A percentile compares a stretch with the other conserved stretches of the same genome.
Conservation (phyloP, 2,329 filamentous ascomycete genomes). For the Dactylellina sp. region DNA sequence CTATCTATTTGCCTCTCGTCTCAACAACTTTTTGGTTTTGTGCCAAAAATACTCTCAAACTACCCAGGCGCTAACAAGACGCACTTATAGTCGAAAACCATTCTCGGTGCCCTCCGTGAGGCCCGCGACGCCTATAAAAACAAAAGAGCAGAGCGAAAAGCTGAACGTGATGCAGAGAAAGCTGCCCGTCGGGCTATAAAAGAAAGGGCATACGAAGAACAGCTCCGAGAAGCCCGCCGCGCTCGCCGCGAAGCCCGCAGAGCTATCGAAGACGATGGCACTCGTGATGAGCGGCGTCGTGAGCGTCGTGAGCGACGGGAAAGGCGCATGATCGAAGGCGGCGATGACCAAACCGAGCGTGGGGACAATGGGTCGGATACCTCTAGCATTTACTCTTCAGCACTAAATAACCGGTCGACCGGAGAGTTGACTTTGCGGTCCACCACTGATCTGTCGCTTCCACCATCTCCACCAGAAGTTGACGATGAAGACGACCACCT, state of each 20-base stretch:
- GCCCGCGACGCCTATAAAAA: conserved; percentile 60
- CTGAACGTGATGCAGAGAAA: conserved; percentile 55
- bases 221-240: conserved; percentile 55
- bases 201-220: conserved; percentile 57
- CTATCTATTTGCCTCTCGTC: conserved; percentile 1
- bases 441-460: conserved; percentile 48
- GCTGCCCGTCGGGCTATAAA: conserved; percentile 52
- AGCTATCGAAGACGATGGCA: conserved; percentile 48
- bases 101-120: conserved; percentile 59
- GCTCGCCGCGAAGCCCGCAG: conserved; percentile 52
- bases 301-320: conserved; percentile 40
- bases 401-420: conserved; percentile 35
- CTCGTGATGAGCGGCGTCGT: conserved; percentile 38
- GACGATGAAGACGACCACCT: conserved; percentile 50
- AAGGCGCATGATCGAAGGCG: conserved; percentile 40
- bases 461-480: conserved; percentile 39
- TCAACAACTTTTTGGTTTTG: not conserved
- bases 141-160: conserved; percentile 60
- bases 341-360: conserved; percentile 32
- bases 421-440: conserved; percentile 41
- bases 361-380: conserved; percentile 46
- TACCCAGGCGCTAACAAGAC: conserved; percentile 15
- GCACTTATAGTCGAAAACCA: conserved; percentile 58
- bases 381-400: conserved; percentile 50
- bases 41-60: conserved; percentile 12